Base-by-base conservation (phyloP, 2,329 filamentous ascomycete species). In the Ceratocystiopsis brevicomis region DNA sequence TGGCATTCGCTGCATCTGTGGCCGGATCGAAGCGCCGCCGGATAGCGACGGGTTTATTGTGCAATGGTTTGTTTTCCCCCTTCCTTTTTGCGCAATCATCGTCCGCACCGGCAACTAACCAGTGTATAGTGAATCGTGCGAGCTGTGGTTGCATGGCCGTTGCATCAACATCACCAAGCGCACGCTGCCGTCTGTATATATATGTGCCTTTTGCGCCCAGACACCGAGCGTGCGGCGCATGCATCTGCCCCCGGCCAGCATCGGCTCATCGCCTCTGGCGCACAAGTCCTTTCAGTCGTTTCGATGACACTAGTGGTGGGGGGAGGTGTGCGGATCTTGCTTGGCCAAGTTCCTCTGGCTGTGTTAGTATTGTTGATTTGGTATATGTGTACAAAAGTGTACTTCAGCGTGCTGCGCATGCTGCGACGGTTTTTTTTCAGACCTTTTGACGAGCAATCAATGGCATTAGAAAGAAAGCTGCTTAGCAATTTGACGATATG, bases 91-190 rank as follows among this genome's bases (percentile, higher is more conserved):
- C 17, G 44, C 1, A 12, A 12, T 35, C 38, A 21, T 21, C 19
- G 4, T 38, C n/a, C 21, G 21, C 4, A 8, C 21, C 4, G 21
- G 21, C 4, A 8, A 21, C 21, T 30, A 30, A 30, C 25, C 25
- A 2, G 8, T 11, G 39, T 41, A 16, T 50, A 78, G 74, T 52
- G 69, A 77, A 58, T 73, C 71, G 19, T 79, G 75, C 53, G 73
- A 78, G 52, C 69, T 75, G 61, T 76, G 69, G 66, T 67, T 78
- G 30, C 75, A 79, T 53, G 72, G 70, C n/a, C 64, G 64, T 45
- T 79, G 75, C 53, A 64, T 77, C 51, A 73, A 73, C 48, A 69
- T 78, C 48, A 69, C 66, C 39, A 65, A 65, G 40, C 64, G 67
- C 45, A 66, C 65, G n/a, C 64, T 72, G 50, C 71, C 74, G 6